Percentiles rank a stretch among this genome's conserved stretches.
Conservation (phyloP, 176 grass and related monocot species). For the Hsuehochloa calcarea region DNA sequence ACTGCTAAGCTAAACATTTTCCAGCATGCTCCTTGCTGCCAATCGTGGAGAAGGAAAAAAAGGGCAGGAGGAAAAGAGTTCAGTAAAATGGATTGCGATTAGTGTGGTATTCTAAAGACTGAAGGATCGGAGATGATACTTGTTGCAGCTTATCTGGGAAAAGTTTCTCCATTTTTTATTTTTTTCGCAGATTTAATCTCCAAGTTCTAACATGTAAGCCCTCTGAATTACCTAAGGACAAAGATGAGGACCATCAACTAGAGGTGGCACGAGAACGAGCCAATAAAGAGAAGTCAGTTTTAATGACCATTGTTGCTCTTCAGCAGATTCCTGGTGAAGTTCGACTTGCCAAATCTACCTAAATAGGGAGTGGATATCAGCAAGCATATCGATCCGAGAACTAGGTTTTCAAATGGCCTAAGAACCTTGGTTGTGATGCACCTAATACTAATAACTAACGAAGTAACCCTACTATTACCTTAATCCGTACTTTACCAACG, state of each 20-base stretch:
- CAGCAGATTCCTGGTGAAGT: neutral
- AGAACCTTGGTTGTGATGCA: neutral
- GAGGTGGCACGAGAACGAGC: neutral
- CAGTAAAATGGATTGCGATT: no score
- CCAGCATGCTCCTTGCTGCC: no score
- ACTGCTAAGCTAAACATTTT: no score
- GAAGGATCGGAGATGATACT: no score
- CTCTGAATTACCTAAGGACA: no score
- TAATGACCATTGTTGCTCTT: neutral
- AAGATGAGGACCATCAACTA: neutral
- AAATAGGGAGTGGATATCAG: neutral
- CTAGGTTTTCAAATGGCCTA: neutral
- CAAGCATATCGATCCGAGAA: neutral
- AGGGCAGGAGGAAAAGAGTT: no score
- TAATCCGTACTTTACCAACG: neutral
- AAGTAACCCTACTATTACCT: neutral
- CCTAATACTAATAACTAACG: neutral
- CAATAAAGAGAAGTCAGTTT: constrained; percentile 3
- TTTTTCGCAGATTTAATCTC: no score
- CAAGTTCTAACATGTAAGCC: no score
- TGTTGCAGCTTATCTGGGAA: no score
- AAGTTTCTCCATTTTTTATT: no score
- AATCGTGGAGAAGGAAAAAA: no score
- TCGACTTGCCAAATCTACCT: neutral
- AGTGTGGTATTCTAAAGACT: no score